Evolutionary conservation across 2,329 filamentous ascomycete species (phyloP).

Genomic region (Trichophyton simii): DNA sequence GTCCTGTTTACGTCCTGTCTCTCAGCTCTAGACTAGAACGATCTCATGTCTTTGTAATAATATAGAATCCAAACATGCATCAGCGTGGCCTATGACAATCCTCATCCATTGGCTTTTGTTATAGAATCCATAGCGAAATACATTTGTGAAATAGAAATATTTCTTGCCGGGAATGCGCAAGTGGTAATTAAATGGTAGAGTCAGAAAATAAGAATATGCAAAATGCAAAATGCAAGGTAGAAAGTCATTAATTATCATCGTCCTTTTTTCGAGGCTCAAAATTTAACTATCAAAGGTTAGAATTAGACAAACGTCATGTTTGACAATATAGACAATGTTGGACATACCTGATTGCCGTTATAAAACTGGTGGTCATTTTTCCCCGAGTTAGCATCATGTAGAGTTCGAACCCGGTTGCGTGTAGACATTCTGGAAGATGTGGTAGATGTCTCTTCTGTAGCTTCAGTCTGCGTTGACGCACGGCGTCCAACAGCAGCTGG

Average conservation of each 20-base stretch:
- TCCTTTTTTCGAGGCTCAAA: slow-evolving; percentile 55
- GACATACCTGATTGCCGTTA: slow-evolving; percentile 73
- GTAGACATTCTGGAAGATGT: slow-evolving; percentile 5
- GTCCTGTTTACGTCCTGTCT: background rate
- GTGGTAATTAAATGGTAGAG: background rate
- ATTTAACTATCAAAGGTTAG: slow-evolving; percentile 41
- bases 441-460: slow-evolving; percentile 5
- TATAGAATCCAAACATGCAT: background rate
- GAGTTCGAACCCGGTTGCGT: slow-evolving; percentile 37
- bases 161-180: too few relatives aligned
- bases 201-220: background rate
- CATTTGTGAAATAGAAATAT: background rate
- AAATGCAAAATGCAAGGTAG: background rate
- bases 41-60: slow-evolving; percentile 1
- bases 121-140: background rate
- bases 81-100: background rate
- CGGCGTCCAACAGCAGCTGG: slow-evolving; percentile 6
- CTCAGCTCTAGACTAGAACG: background rate
- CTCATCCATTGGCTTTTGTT: background rate
- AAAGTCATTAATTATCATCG: slow-evolving; percentile 31
- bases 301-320: background rate
- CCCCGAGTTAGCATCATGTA: slow-evolving; percentile 43
- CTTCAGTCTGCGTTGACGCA: background rate
- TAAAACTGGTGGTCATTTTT: slow-evolving; percentile 60
- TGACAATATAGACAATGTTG: slow-evolving; percentile 19